These are phyloP conservation scores for Solanum pennellii DNA, from an alignment of 257 asterid genomes.

Conservation along the genomic window DNA sequence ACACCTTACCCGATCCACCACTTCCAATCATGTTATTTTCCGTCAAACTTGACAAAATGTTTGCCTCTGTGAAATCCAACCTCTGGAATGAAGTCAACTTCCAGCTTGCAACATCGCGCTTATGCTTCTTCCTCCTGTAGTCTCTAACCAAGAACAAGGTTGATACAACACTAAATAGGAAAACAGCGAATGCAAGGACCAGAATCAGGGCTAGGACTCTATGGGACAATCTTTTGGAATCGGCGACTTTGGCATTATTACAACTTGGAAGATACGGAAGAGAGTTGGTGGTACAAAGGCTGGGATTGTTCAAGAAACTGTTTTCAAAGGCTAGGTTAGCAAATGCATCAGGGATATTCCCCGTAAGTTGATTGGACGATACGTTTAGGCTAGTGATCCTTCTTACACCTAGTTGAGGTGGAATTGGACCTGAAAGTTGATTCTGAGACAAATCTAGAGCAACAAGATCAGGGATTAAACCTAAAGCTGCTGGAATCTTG, in stretches of 20 bases:
- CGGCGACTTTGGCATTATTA: background rate
- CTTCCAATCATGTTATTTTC: slow-evolving; percentile 48
- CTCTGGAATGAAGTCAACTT: slow-evolving; percentile 71
- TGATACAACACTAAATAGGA: slow-evolving; percentile 12
- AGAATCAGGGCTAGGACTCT: slow-evolving; percentile 33
- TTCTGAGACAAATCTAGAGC: slow-evolving; percentile 58
- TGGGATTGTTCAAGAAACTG: slow-evolving; percentile 56
- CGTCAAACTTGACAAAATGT: slow-evolving; percentile 33
- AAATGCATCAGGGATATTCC: slow-evolving; percentile 51
- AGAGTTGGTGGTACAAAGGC: slow-evolving; percentile 39
- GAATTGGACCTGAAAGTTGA: slow-evolving; percentile 54
- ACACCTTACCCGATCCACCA: slow-evolving; percentile 64
- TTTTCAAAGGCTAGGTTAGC: slow-evolving; percentile 56
- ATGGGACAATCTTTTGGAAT: slow-evolving; percentile 26
- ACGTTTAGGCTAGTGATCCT: slow-evolving; percentile 52
- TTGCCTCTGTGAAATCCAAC: slow-evolving; percentile 31
- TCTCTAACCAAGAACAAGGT: slow-evolving; percentile 33
- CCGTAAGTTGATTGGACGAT: slow-evolving; percentile 54
- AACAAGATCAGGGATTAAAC: slow-evolving; percentile 50
- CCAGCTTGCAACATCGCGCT: slow-evolving; percentile 49
- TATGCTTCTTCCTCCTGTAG: slow-evolving; percentile 44
- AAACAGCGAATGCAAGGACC: slow-evolving; percentile 22
- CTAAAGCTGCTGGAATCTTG: slow-evolving; percentile 35
- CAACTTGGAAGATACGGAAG: slow-evolving; percentile 35
- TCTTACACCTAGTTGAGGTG: slow-evolving; percentile 41